These are phyloP conservation scores for Agrocybe praecox DNA, from an alignment of 768 basidiomycete genomes.

Conservation along the genomic window DNA sequence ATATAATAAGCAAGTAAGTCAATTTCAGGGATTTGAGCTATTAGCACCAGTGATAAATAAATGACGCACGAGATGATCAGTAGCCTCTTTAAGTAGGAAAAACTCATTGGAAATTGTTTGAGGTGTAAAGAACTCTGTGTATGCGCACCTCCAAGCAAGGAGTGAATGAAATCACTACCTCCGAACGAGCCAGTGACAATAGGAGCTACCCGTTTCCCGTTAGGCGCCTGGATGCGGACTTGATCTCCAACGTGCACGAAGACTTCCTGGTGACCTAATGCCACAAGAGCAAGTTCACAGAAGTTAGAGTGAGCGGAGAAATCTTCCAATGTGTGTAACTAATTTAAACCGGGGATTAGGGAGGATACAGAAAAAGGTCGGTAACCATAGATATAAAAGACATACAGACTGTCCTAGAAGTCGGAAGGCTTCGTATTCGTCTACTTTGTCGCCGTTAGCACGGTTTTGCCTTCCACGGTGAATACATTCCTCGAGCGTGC, in stretches of 20 bases:
- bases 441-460: constrained; percentile 56
- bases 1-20: not conserved
- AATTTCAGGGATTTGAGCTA: not conserved
- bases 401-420: constrained; percentile 72
- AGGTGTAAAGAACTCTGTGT: constrained; percentile 21
- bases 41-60: not conserved
- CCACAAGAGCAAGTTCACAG: constrained; percentile 79
- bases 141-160: constrained; percentile 67
- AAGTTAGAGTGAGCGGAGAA: constrained; percentile 91
- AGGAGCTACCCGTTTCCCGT: constrained; percentile 76
- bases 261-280: constrained; percentile 73
- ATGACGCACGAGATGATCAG: constrained; percentile 58
- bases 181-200: constrained; percentile 87
- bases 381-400: constrained; percentile 20
- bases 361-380: not conserved
- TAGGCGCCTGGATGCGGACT: constrained; percentile 72
- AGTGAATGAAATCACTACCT: constrained; percentile 77
- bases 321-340: constrained; percentile 86
- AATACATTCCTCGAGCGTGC: constrained; percentile 78
- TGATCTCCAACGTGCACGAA: constrained; percentile 89
- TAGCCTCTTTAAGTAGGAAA: constrained; percentile 46
- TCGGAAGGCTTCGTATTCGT: constrained; percentile 79
- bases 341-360: not conserved
- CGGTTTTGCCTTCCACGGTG: constrained; percentile 71
- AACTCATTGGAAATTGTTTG: constrained; percentile 38